Evolutionary conservation across 2,329 filamentous ascomycete genomes (phyloP), one percentile per base, ranked within the genome.

Genomic region (Pseudocercospora pini-densiflorae): DNA sequence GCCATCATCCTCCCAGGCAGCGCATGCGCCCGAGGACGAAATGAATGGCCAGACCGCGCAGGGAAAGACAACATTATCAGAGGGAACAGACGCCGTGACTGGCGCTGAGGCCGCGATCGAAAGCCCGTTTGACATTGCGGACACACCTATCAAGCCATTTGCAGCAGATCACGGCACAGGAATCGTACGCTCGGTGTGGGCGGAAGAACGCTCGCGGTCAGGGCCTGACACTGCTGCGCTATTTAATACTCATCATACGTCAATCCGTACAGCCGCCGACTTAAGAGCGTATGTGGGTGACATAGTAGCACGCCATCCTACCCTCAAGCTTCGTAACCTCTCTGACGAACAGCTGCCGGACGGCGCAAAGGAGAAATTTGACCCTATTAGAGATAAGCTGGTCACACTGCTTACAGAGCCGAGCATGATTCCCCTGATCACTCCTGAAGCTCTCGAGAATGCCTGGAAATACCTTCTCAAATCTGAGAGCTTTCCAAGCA

Each of bases 401-500:
- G 40, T 71, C 7, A 47, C 61, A 5, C 55, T 74, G 0, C 72
- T 73, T 33, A 62, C 47, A 5, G 61, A 68, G 12, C 43, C 61
- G 5, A 24, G 43, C 16, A 40, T 65, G 14, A 31, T 63, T 5
- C 47, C 51, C 9, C 66, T 66, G n/a, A 59, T 73, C 14, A 74
- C 69, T 5, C 33, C 45, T 2, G 54, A 64, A 27, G 70, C 77
- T 1, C 63, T 73, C 5, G 51, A 55, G 7, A 45, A 16, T 6
- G 71, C 72, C 5, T 51, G 77, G 4, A 16, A 63, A 21, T 77
- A 71, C 53, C 59, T 76, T 10, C 49, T 63, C 1, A 60, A 67
- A 19, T 62, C 73, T 40, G 60, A 66, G 36, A 63, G 70, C 14
- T 59, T 72, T 23, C 63, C 65, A 4, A 61, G 68, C 33, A 53